Evolutionary conservation across 192 early-diverging fungal species (phyloP).

Genomic region (Coemansia sp.): DNA sequence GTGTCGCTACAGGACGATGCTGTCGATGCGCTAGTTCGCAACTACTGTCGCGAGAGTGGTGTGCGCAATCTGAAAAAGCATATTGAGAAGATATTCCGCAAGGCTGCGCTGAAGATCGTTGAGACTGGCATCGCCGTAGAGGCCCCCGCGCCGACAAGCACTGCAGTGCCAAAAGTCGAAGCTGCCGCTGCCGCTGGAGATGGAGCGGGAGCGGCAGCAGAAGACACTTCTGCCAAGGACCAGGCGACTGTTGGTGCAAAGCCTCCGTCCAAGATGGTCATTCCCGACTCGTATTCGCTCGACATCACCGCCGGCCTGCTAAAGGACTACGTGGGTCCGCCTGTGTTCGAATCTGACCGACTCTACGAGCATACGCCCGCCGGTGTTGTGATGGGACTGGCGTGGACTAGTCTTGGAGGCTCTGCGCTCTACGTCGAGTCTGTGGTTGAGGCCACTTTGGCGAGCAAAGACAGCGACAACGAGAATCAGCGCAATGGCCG

Average conservation of each 20-base stretch:
- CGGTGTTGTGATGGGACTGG: conserved; percentile 98
- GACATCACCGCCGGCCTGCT: conserved; percentile 72
- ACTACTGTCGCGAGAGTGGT: conserved; percentile 96
- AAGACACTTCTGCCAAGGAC: neutral
- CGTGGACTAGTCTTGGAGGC: conserved; percentile 97
- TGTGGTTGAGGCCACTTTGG: conserved; percentile 80
- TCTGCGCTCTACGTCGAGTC: conserved; percentile 96
- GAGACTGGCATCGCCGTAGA: conserved; percentile 55
- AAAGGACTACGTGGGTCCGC: conserved; percentile 93
- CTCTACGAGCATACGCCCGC: conserved; percentile 90
- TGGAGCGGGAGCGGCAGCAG: neutral
- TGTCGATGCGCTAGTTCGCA: conserved; percentile 82
- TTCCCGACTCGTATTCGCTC: conserved; percentile 62
- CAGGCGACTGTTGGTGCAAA: neutral
- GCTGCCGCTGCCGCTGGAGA: conserved; percentile 3
- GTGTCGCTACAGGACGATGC: conserved; percentile 75
- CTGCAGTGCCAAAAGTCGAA: neutral
- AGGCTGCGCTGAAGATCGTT: conserved; percentile 92
- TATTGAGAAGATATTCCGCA: conserved; percentile 98
- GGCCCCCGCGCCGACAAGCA: neutral
- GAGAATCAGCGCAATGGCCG: conserved; percentile 48
- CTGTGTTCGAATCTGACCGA: conserved; percentile 85
- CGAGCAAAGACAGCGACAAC: conserved; percentile 24
- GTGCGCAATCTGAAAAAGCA: conserved; percentile 99
- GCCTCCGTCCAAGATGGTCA: conserved; percentile 27